A percentile compares a stretch with the other conserved stretches of the same genome.
Conservation (phyloP, 148 eudicot species). For the Nepenthes gracilis region DNA sequence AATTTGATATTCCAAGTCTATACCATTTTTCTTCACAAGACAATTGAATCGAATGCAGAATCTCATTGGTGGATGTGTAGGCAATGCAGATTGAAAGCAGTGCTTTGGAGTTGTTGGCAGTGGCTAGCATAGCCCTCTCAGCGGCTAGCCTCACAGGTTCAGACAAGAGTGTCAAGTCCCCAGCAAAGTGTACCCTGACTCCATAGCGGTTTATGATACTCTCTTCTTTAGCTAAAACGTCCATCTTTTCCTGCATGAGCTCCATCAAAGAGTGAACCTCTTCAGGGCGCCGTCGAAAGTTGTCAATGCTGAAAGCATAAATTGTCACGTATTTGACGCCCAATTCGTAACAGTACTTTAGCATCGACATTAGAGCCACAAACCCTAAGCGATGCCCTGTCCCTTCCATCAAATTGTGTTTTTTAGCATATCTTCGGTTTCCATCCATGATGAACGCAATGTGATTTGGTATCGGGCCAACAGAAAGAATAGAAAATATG, state of each 20-base stretch:
- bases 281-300: slow-evolving; percentile 53
- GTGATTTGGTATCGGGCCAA: slow-evolving; percentile 51
- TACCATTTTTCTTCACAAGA: slow-evolving; percentile 47
- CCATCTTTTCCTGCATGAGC: slow-evolving; percentile 53
- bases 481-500: slow-evolving; percentile 31
- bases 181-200: slow-evolving; percentile 48
- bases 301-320: slow-evolving; percentile 68
- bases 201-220: slow-evolving; percentile 57
- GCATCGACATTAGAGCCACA: slow-evolving; percentile 36
- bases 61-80: slow-evolving; percentile 66
- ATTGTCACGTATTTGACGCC: slow-evolving; percentile 45
- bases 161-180: slow-evolving; percentile 39
- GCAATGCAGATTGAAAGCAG: slow-evolving; percentile 54
- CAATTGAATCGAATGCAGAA: slow-evolving; percentile 43
- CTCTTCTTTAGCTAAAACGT: slow-evolving; percentile 39
- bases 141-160: slow-evolving; percentile 49
- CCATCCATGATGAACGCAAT: slow-evolving; percentile 75
- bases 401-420: slow-evolving; percentile 35
- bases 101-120: slow-evolving; percentile 38
- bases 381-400: slow-evolving; percentile 44
- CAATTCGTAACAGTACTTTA: slow-evolving; percentile 47
- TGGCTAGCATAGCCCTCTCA: slow-evolving; percentile 49
- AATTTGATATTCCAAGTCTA: slow-evolving; percentile 16
- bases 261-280: slow-evolving; percentile 58
- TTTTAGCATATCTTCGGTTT: slow-evolving; percentile 58